These are phyloP conservation scores for Neonectria magnoliae DNA, from an alignment of 2,329 filamentous ascomycete species.

Conservation along the genomic window DNA sequence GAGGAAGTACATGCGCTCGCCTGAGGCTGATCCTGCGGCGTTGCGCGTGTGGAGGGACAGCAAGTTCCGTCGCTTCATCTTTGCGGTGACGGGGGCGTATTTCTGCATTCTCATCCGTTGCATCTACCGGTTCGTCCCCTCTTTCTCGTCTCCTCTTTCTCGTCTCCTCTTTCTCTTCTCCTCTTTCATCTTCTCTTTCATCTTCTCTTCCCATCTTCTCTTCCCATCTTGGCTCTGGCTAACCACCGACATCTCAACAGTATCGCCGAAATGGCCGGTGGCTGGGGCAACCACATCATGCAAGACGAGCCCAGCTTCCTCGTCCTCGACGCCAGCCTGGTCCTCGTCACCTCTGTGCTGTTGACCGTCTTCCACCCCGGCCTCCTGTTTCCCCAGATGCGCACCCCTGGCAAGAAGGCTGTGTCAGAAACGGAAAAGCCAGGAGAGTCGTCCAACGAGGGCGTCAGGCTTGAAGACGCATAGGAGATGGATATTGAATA, in stretches of 20 bases:
- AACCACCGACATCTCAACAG: conserved; percentile 44
- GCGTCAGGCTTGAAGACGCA: conserved; percentile 30
- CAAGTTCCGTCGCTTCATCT: conserved; percentile 56
- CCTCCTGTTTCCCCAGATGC: conserved; percentile 65
- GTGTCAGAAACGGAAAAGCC: conserved; percentile 36
- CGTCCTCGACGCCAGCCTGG: conserved; percentile 63
- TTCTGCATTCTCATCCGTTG: conserved; percentile 59
- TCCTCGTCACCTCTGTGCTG: conserved; percentile 59
- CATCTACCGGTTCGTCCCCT: conserved; percentile 60
- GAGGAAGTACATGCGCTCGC: conserved; percentile 49
- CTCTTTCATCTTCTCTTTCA: conserved; percentile 42
- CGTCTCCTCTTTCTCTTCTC: not conserved
- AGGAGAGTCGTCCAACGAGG: conserved; percentile 43
- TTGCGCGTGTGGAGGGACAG: conserved; percentile 54
- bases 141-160: conserved; percentile 33
- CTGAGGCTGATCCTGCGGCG: conserved; percentile 44
- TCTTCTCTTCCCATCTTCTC: too few species aligned
- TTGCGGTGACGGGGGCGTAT: conserved; percentile 58
- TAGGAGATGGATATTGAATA: conserved; percentile 16
- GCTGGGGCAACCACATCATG: conserved; percentile 72
- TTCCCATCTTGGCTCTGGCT: conserved; percentile 9
- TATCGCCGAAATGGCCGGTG: conserved; percentile 71
- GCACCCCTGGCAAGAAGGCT: conserved; percentile 40
- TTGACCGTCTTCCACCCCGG: conserved; percentile 65
- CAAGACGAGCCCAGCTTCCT: conserved; percentile 69